Percentiles rank a stretch among this genome's conserved stretches.
These are phyloP conservation scores for Tylopilus balloui DNA, from an alignment of 768 basidiomycete species.

Conservation along the genomic window DNA sequence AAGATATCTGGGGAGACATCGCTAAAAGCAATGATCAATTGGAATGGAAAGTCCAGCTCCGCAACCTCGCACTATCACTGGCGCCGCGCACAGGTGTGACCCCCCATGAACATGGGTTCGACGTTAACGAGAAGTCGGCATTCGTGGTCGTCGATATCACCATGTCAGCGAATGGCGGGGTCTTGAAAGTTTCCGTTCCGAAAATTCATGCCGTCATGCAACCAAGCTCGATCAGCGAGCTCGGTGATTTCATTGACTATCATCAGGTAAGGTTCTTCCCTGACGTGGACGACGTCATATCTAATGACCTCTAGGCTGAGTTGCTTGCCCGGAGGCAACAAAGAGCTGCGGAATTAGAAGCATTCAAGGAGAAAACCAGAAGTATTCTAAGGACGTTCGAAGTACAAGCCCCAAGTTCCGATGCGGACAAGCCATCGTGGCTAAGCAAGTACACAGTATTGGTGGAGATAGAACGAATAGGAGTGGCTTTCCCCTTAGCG, in stretches of 20 bases:
- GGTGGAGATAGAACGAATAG: slow-evolving; percentile 61
- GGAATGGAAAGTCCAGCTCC: slow-evolving; percentile 65
- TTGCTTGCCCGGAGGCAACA: slow-evolving; percentile 68
- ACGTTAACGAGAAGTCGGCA: slow-evolving; percentile 65
- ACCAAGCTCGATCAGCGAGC: slow-evolving; percentile 84
- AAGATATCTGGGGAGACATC: slow-evolving; percentile 63
- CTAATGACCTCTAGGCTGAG: slow-evolving; percentile 53
- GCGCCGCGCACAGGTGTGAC: slow-evolving; percentile 49
- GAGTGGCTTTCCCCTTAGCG: slow-evolving; percentile 86
- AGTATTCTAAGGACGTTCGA: slow-evolving; percentile 74
- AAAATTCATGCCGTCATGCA: slow-evolving; percentile 94
- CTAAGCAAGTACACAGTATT: slow-evolving; percentile 51
- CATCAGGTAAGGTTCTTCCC: slow-evolving; percentile 52
- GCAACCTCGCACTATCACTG: slow-evolving; percentile 79
- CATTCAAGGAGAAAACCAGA: slow-evolving; percentile 79
- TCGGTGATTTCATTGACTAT: slow-evolving; percentile 86
- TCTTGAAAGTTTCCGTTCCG: slow-evolving; percentile 53
- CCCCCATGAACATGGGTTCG: slow-evolving; percentile 40
- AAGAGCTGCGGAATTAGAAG: slow-evolving; percentile 70
- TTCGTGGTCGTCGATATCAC: slow-evolving; percentile 81
- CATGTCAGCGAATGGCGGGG: slow-evolving; percentile 33
- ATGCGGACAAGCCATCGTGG: slow-evolving; percentile 40
- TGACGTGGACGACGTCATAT: background rate
- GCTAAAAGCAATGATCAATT: slow-evolving; percentile 40
- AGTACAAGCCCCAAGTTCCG: slow-evolving; percentile 39